phyloP scores from a whole-genome alignment of 495 filamentous ascomycete species.

The Aspergillus kassunensis region DNA sequence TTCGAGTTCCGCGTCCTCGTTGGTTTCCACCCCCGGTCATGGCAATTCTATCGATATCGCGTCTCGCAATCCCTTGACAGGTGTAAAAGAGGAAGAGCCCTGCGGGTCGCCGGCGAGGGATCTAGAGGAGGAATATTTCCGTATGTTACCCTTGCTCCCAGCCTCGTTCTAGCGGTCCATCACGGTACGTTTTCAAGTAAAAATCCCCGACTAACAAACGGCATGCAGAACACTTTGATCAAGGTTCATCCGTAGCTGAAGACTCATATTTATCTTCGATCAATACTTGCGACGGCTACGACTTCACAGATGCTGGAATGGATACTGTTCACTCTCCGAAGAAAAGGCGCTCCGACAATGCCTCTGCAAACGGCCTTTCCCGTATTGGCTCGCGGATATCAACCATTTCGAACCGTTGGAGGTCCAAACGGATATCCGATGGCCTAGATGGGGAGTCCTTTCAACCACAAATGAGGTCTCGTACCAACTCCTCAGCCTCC shows the following conservation, averaged over 20 bases:
- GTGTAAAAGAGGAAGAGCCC: constrained; percentile 54
- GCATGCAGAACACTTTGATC: constrained; percentile 38
- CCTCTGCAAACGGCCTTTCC: constrained; percentile 60
- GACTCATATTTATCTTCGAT: constrained; percentile 33
- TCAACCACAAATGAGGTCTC: constrained; percentile 38
- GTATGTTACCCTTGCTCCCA: constrained; percentile 30
- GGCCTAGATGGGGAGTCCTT: constrained; percentile 36
- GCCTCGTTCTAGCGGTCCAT: constrained; percentile 7
- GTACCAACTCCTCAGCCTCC: constrained; percentile 63
- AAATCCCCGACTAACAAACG: constrained; percentile 2
- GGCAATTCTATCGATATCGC: constrained; percentile 50
- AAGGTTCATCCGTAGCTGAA: constrained; percentile 25
- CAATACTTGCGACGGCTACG: constrained; percentile 50
- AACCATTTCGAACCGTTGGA: constrained; percentile 65
- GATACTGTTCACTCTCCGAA: constrained; percentile 53
- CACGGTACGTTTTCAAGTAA: constrained; percentile 8
- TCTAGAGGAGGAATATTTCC: constrained; percentile 45
- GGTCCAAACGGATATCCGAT: constrained; percentile 50
- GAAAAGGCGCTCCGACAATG: constrained; percentile 62
- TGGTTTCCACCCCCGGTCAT: constrained; percentile 49
- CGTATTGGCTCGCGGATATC: constrained; percentile 69
- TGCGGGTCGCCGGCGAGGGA: constrained; percentile 37
- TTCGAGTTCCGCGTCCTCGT: constrained; percentile 59
- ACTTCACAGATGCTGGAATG: constrained; percentile 57
- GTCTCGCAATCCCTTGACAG: constrained; percentile 45